Percentiles rank a stretch among this genome's conserved stretches.
Conservation (phyloP, 1,284 basidiomycete genomes). For the Malassezia yamatoensis region DNA sequence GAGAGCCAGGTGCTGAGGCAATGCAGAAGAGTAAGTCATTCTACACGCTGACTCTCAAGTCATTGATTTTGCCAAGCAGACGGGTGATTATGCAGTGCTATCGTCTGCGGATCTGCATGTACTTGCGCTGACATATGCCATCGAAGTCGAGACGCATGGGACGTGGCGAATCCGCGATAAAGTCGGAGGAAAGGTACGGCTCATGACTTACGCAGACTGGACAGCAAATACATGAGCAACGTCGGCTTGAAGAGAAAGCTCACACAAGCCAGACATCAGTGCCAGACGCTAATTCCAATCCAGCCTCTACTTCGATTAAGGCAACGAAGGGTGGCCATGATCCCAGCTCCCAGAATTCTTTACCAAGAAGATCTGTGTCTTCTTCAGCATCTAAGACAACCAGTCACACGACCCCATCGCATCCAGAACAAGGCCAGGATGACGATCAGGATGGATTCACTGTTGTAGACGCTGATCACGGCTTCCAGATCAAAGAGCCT, state of each 20-base stretch:
- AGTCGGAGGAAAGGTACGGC: conserved; percentile 39
- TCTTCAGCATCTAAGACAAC: not conserved
- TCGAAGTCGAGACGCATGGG: conserved; percentile 57
- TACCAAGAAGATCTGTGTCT: not conserved
- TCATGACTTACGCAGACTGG: conserved; percentile 17
- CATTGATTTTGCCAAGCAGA: conserved; percentile 82
- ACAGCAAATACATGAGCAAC: conserved; percentile 26
- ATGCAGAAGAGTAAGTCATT: conserved; percentile 14
- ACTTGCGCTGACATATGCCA: conserved; percentile 73
- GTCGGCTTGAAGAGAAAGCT: conserved; percentile 10
- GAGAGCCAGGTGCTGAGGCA: conserved; percentile 36
- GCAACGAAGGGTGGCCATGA: too few species aligned
- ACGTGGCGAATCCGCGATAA: conserved; percentile 52
- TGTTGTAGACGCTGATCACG: not conserved
- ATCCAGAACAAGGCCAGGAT: not conserved
- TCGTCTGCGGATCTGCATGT: conserved; percentile 84
- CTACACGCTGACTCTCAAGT: conserved; percentile 52
- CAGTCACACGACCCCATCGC: not conserved
- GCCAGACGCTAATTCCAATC: not conserved
- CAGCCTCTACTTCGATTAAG: not conserved
- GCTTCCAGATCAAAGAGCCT: not conserved
- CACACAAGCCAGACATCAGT: not conserved
- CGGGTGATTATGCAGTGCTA: conserved; percentile 87
- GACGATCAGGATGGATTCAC: conserved; percentile 8
- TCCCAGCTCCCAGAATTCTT: not conserved